Evolutionary conservation across 257 asterid genomes (phyloP).

Genomic region (Solanum paucissectum): DNA sequence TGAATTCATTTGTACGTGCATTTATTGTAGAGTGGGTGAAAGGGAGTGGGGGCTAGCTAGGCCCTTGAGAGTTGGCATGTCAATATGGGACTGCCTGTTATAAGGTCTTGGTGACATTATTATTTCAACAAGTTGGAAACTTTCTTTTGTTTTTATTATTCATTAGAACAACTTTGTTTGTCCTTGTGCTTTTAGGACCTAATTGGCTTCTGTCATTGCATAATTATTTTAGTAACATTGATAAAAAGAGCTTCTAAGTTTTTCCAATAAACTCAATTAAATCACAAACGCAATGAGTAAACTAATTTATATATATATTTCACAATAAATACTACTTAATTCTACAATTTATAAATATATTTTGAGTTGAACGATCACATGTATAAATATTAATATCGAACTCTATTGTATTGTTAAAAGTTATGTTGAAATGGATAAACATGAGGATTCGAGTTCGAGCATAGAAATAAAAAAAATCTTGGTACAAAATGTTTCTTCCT

Average conservation of each 20-base stretch:
- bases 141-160: neutral
- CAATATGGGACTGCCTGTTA: neutral
- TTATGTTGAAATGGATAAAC: neutral
- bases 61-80: neutral
- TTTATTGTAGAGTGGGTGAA: neutral
- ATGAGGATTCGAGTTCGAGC: neutral
- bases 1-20: accelerated
- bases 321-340: too few relatives aligned
- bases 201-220: neutral
- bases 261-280: too few relatives aligned
- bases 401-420: neutral
- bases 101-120: neutral
- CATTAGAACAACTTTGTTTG: neutral
- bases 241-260: neutral
- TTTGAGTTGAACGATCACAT: neutral
- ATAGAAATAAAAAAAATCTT: neutral
- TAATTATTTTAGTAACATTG: neutral
- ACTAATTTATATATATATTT: too few relatives aligned
- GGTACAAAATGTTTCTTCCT: accelerated
- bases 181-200: neutral
- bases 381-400: neutral
- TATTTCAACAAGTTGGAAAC: too few relatives aligned
- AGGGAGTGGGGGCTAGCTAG: neutral
- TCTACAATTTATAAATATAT: too few relatives aligned
- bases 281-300: too few relatives aligned